Conservation (phyloP, 192 early-diverging fungal genomes). For the Coemansia sp. region DNA sequence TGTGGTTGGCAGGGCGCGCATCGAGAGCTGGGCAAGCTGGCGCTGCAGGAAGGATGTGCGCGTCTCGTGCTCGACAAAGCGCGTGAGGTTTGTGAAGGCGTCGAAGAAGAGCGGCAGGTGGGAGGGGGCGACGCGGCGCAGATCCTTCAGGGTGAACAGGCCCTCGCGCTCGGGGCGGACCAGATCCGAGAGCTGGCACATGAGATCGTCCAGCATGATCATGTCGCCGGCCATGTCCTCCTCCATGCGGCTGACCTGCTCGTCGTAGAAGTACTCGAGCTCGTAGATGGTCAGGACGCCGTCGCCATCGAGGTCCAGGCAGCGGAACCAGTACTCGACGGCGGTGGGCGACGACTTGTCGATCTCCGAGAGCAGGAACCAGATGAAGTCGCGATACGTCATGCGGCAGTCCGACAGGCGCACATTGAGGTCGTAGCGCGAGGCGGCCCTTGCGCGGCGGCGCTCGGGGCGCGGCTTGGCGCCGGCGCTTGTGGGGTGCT, state of each 20-base stretch:
- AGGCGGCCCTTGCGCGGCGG: conserved; percentile 22
- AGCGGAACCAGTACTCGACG: conserved; percentile 89
- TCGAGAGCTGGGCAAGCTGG: conserved; percentile 49
- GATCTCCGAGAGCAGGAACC: conserved; percentile 81
- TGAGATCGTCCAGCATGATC: conserved; percentile 49
- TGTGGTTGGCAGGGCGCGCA: conserved; percentile 41
- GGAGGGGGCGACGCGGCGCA: conserved; percentile 32
- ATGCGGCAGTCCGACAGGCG: conserved; percentile 59
- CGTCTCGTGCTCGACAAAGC: conserved; percentile 54
- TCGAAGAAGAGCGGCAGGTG: conserved; percentile 52
- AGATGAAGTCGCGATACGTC: conserved; percentile 83
- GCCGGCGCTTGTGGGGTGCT: conserved; percentile 10
- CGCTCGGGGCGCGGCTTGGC: conserved; percentile 24
- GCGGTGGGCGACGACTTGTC: conserved; percentile 68
- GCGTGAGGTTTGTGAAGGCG: conserved; percentile 52
- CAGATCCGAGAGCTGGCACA: conserved; percentile 56
- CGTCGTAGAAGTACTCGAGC: conserved; percentile 80
- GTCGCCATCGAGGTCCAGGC: conserved; percentile 89
- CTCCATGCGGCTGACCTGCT: conserved; percentile 73
- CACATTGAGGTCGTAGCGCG: conserved; percentile 45
- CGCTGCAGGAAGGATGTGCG: conserved; percentile 51
- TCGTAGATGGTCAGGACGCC: conserved; percentile 85
- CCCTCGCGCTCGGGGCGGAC: conserved; percentile 44
- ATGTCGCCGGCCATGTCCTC: conserved; percentile 53
- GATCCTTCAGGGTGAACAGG: conserved; percentile 52